Conservation (phyloP, 768 basidiomycete genomes). For the Auriculariales sp. region DNA sequence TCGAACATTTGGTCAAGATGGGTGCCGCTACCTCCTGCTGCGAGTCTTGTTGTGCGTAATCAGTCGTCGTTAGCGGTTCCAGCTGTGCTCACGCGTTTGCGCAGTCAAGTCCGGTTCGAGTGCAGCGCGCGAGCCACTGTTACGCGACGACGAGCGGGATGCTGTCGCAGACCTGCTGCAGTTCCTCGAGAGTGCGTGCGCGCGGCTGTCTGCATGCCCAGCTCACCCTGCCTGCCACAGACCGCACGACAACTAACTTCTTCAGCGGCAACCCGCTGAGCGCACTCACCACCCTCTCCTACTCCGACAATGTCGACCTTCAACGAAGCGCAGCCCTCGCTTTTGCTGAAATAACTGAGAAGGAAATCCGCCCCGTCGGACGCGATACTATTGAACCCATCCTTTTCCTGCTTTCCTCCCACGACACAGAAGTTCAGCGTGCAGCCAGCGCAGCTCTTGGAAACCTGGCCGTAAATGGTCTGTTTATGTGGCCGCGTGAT, state of each 20-base stretch:
- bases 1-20: constrained; percentile 24
- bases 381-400: constrained; percentile 97
- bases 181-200: constrained; percentile 82
- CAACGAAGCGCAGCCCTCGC: constrained; percentile 96
- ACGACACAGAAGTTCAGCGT: constrained; percentile 97
- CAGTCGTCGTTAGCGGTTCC: constrained; percentile 1
- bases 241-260: constrained; percentile 97
- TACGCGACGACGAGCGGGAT: constrained; percentile 89
- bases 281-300: constrained; percentile 91
- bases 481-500: constrained; percentile 9
- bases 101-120: constrained; percentile 71
- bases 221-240: constrained; percentile 30
- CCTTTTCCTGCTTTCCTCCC: constrained; percentile 89
- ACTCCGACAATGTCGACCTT: constrained; percentile 97
- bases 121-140: constrained; percentile 73
- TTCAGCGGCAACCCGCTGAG: constrained; percentile 85
- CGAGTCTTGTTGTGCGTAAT: constrained; percentile 60
- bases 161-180: constrained; percentile 95
- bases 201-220: not conserved
- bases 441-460: constrained; percentile 95
- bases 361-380: constrained; percentile 93
- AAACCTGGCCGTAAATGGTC: constrained; percentile 80
- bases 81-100: constrained; percentile 9
- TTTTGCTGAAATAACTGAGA: constrained; percentile 98
- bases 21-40: constrained; percentile 71